phyloP scores from a whole-genome alignment of 176 grass and related monocot genomes.

The Typha latifolia region DNA sequence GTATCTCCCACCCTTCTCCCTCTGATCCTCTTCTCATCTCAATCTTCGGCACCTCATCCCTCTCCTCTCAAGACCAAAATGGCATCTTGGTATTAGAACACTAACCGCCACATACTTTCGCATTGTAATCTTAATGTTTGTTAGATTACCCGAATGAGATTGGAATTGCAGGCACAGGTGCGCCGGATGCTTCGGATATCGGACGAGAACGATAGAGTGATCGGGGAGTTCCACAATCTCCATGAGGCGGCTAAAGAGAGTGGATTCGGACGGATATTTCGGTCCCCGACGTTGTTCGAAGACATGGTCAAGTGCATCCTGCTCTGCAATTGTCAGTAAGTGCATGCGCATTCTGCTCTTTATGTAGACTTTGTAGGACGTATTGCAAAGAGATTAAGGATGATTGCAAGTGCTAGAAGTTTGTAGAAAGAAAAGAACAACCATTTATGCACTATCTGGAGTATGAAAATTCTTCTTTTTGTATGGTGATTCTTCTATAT shows the following conservation, averaged over 20 bases:
- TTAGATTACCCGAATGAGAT: not conserved
- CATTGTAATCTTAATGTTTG: not conserved
- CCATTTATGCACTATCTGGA: no score
- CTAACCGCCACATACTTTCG: not conserved
- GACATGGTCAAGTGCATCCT: constrained; percentile 93
- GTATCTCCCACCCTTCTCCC: constrained; percentile 39
- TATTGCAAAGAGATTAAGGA: no score
- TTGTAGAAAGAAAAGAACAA: no score
- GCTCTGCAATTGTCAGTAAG: constrained; percentile 74
- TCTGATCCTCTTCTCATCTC: constrained; percentile 33
- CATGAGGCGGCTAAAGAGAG: constrained; percentile 35
- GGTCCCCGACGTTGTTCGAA: constrained; percentile 69
- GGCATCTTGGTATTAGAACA: constrained; percentile 34
- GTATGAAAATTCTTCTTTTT: no score
- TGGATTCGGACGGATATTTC: constrained; percentile 60
- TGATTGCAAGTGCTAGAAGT: no score
- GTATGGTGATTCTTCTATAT: no score
- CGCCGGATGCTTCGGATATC: constrained; percentile 67
- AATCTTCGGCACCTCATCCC: constrained; percentile 25
- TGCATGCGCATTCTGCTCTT: not conserved
- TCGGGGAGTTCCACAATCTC: constrained; percentile 47
- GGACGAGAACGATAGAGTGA: constrained; percentile 22
- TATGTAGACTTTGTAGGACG: not conserved
- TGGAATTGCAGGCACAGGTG: constrained; percentile 46
- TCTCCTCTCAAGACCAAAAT: constrained; percentile 35